phyloP scores from a whole-genome alignment of 441 rosid species.

The Gossypium schwendimanii region DNA sequence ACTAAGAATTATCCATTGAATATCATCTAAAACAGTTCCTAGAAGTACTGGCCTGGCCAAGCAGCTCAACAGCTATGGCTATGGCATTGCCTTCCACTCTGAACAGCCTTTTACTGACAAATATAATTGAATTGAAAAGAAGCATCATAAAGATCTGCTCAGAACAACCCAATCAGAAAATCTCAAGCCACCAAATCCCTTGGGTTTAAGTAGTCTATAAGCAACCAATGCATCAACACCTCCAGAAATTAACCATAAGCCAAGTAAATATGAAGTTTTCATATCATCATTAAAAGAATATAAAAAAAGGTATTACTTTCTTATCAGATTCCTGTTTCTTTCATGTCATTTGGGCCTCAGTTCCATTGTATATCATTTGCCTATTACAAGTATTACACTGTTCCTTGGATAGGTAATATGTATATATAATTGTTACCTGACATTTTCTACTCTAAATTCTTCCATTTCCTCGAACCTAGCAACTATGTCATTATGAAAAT shows the following conservation, averaged over 20 bases:
- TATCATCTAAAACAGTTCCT: not conserved
- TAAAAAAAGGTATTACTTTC: not conserved
- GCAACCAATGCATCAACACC: not conserved
- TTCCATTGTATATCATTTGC: not conserved
- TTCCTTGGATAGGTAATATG: not conserved
- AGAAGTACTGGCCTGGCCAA: not conserved
- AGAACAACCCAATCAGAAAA: constrained; percentile 2
- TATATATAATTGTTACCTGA: not conserved
- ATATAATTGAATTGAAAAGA: not conserved
- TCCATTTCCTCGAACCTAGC: not conserved
- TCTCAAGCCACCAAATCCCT: not conserved
- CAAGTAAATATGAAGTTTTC: not conserved
- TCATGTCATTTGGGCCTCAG: not conserved
- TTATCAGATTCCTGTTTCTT: not conserved
- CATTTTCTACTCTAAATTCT: not conserved
- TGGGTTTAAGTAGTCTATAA: not conserved
- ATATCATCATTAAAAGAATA: not conserved
- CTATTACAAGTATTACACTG: not conserved
- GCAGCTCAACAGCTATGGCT: not conserved
- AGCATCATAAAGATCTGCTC: not conserved
- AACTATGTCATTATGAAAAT: not conserved
- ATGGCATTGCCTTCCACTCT: not conserved
- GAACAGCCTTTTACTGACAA: not conserved
- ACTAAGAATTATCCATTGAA: not conserved
- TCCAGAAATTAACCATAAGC: not conserved